Conservation (phyloP, 129 eudicot species). For the Pulicaria dysenterica region DNA sequence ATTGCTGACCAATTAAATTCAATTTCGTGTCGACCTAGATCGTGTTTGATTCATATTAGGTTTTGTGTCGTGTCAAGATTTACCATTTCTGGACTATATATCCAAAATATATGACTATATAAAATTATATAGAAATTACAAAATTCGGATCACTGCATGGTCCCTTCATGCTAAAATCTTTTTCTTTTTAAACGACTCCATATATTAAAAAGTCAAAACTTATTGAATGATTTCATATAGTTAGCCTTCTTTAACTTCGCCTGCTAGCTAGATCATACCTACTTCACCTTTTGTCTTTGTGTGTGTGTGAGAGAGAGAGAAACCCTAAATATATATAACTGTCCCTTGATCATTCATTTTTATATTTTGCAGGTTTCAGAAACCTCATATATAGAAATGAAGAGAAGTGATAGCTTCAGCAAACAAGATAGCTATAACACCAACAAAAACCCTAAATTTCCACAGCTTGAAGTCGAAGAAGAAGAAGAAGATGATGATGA, state of each 20-base stretch:
- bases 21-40: too few species aligned
- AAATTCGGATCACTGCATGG: too few species aligned
- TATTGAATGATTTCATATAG: too few species aligned
- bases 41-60: too few species aligned
- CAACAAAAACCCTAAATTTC: conserved; percentile 32
- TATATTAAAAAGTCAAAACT: too few species aligned
- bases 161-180: too few species aligned
- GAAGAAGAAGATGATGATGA: conserved; percentile 34
- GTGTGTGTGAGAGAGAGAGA: conserved; percentile 11
- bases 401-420: conserved; percentile 19
- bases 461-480: conserved; percentile 6
- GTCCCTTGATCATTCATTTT: conserved; percentile 5
- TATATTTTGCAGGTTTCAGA: conserved; percentile 8
- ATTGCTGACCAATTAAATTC: too few species aligned
- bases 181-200: too few species aligned
- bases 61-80: too few species aligned
- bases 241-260: conserved; percentile 29
- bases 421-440: conserved; percentile 38
- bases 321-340: background rate
- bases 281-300: conserved; percentile 17
- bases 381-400: conserved; percentile 27
- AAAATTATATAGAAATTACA: too few species aligned
- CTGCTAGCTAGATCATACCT: background rate
- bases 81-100: too few species aligned
- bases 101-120: too few species aligned